A percentile compares a stretch with the other conserved stretches of the same genome.
Conservation (phyloP, 1,284 basidiomycete species). For the Leccinum solheimii region DNA sequence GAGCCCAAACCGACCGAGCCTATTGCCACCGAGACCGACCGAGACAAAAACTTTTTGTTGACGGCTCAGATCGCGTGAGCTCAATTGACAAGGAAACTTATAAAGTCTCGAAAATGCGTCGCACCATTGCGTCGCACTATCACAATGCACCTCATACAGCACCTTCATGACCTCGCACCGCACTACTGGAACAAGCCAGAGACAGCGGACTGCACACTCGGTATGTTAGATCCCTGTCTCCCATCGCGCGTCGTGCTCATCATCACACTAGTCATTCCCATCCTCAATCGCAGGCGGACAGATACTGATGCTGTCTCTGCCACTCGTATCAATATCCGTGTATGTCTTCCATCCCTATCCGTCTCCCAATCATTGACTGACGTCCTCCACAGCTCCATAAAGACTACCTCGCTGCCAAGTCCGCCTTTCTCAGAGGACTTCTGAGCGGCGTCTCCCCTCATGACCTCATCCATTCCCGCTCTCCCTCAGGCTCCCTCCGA, state of each 20-base stretch:
- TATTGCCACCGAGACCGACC: constrained; percentile 42
- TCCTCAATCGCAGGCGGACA: constrained; percentile 36
- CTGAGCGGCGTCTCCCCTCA: constrained; percentile 64
- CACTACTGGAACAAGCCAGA: constrained; percentile 70
- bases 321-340: constrained; percentile 62
- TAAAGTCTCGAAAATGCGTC: neutral
- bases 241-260: neutral
- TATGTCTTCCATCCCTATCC: constrained; percentile 34
- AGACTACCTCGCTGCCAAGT: constrained; percentile 73
- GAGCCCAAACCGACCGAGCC: constrained; percentile 42
- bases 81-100: neutral
- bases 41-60: neutral
- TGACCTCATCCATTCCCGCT: constrained; percentile 46
- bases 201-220: constrained; percentile 72
- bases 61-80: neutral
- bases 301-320: constrained; percentile 40
- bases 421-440: constrained; percentile 63
- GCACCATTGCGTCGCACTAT: neutral
- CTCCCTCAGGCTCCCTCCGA: constrained; percentile 25
- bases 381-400: constrained; percentile 56
- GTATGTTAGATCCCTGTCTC: constrained; percentile 39
- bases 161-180: neutral
- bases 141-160: constrained; percentile 27
- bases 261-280: constrained; percentile 47
- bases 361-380: neutral